Conservation (phyloP, 371 early-diverging fungal genomes). For the Capillidium heterosporum region DNA sequence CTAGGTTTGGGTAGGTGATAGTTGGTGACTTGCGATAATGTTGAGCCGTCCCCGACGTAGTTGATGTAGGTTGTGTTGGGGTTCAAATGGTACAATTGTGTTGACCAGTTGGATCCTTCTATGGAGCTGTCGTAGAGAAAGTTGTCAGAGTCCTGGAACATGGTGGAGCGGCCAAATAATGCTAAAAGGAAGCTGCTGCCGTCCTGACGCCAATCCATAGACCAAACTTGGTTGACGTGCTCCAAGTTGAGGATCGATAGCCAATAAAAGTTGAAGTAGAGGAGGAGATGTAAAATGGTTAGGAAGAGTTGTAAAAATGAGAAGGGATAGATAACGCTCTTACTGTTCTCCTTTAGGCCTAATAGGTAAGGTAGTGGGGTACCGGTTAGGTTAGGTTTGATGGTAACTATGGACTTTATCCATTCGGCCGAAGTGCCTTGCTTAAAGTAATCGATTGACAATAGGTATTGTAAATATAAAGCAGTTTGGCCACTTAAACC, state of each 20-base stretch:
- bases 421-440: constrained; percentile 5
- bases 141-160: constrained; percentile 8
- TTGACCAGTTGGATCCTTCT: constrained; percentile 7
- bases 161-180: constrained; percentile 8
- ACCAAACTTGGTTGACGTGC: constrained; percentile 4
- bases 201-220: background rate
- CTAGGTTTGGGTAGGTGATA: constrained; percentile 5
- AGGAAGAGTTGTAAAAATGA: constrained; percentile 8
- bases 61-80: constrained; percentile 8
- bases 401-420: constrained; percentile 9
- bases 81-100: constrained; percentile 3
- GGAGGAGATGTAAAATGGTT: constrained; percentile 7
- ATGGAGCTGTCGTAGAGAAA: constrained; percentile 8
- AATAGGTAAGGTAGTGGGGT: constrained; percentile 8
- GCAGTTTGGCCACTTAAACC: constrained; percentile 9
- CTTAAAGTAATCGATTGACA: constrained; percentile 9
- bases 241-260: constrained; percentile 1
- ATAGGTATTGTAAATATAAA: constrained; percentile 10
- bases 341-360: constrained; percentile 8
- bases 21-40: constrained; percentile 7
- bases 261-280: constrained; percentile 5
- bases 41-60: constrained; percentile 3
- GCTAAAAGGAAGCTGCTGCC: constrained; percentile 7
- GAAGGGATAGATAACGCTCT: constrained; percentile 7
- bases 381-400: constrained; percentile 9